Evolutionary conservation across 805 yeast genomes (phyloP).

Genomic region (Wickerhamomyces xylosicus): DNA sequence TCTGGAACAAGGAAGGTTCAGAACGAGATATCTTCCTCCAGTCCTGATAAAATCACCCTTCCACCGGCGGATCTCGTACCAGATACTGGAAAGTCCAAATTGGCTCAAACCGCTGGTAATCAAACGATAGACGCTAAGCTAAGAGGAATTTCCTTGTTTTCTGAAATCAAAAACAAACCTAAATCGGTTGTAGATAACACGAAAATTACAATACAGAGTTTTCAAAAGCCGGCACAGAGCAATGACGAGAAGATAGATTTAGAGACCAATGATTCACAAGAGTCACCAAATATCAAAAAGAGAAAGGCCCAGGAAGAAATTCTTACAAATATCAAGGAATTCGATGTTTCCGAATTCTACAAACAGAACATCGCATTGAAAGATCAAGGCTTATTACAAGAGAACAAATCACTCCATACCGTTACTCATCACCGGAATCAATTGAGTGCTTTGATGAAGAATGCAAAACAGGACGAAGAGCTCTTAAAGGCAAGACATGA

Average conservation of each 20-base stretch:
- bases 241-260: conserved; percentile 2
- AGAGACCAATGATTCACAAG: background rate
- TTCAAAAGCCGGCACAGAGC: background rate
- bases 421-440: conserved; percentile 18
- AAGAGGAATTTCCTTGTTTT: background rate
- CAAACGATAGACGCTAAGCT: too few species aligned
- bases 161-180: conserved; percentile 1
- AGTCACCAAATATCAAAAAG: background rate
- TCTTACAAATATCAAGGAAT: conserved; percentile 10
- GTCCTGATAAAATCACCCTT: conserved; percentile 12
- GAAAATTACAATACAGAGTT: conserved; percentile 1
- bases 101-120: too few species aligned
- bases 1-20: conserved; percentile 10
- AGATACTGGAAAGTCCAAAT: conserved; percentile 3
- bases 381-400: conserved; percentile 12
- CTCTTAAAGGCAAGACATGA: conserved; percentile 16
- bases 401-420: conserved; percentile 13
- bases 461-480: conserved; percentile 17
- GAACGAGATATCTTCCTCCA: conserved; percentile 7
- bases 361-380: conserved; percentile 14
- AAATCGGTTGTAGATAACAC: background rate
- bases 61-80: conserved; percentile 10
- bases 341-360: conserved; percentile 14
- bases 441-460: conserved; percentile 17
- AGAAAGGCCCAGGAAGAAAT: conserved; percentile 3